Conservation (phyloP, 768 basidiomycete genomes). For the Russula griseocarnosa region DNA sequence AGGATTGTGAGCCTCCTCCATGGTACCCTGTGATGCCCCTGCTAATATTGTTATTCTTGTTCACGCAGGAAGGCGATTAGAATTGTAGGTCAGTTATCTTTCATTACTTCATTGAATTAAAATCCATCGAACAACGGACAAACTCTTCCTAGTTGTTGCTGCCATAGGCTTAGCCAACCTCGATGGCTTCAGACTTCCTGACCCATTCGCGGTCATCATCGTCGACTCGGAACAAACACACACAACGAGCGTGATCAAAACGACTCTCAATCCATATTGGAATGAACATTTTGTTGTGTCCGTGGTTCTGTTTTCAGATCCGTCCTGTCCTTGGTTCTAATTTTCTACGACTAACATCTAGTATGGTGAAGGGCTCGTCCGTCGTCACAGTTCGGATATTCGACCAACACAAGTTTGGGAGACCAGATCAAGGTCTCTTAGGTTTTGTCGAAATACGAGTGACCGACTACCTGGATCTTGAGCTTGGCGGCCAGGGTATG, state of each 20-base stretch:
- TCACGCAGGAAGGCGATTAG: slow-evolving; percentile 62
- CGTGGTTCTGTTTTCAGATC: slow-evolving; percentile 32
- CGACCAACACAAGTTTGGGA: slow-evolving; percentile 98
- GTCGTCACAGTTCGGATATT: slow-evolving; percentile 98
- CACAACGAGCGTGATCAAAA: slow-evolving; percentile 95
- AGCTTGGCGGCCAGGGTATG: slow-evolving; percentile 89
- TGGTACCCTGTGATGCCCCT: background rate
- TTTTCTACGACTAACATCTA: slow-evolving; percentile 34
- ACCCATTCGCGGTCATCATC: slow-evolving; percentile 97
- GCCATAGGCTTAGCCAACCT: slow-evolving; percentile 94
- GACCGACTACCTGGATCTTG: slow-evolving; percentile 85
- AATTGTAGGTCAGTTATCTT: slow-evolving; percentile 55
- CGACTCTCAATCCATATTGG: slow-evolving; percentile 93
- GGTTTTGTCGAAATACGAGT: slow-evolving; percentile 96
- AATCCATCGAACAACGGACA: background rate
- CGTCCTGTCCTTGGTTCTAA: slow-evolving; percentile 17
- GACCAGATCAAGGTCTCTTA: slow-evolving; percentile 94
- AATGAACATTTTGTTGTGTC: slow-evolving; percentile 98
- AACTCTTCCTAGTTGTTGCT: slow-evolving; percentile 69
- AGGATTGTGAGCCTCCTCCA: slow-evolving; percentile 31
- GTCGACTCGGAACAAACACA: slow-evolving; percentile 97
- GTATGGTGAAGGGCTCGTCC: slow-evolving; percentile 93
- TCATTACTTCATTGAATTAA: background rate
- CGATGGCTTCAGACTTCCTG: slow-evolving; percentile 92
- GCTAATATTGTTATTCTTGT: slow-evolving; percentile 20